Evolutionary conservation across 345 rosid species (phyloP), one percentile per base, ranked within the genome.

Genomic region (Linum trigynum): DNA sequence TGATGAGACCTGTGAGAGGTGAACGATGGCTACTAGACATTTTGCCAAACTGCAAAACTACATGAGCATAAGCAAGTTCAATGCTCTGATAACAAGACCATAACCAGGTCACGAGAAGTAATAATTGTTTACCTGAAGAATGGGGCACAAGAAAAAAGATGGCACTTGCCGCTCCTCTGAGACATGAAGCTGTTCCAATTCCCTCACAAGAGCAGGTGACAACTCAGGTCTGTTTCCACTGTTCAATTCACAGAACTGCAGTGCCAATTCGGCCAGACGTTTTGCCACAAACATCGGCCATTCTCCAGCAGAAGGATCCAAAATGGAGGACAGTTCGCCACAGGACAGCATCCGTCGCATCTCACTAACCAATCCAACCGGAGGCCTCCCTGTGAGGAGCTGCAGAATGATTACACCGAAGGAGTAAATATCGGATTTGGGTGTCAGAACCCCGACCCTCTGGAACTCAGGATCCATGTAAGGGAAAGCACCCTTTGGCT

Each of bases 251-350:
- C 91, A 83, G 69, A 85, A 88, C 36, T 83, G 86, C 71, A 88
- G 73, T 39, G 82, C 85, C 69, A 88, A 71, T 45, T 82, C 84
- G 11, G 45, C 76, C 66, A 85, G 77, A 39, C 74, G 80, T 57
- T 60, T 71, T 35, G 85, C 84, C 37, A 81, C 84, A 58, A 61
- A 74, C 16, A 48, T 63, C 14, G 91, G 87, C 89, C 95, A 85
- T 41, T 82, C 87, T 65, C 90, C 91, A 17, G 89, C 91, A 16
- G 86, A 79, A 40, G 69, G 66, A 82, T 88, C 95, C 79, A 88
- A 73, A 66, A 85, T 39, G 2, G 78, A 76, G 55, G 74, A 69
- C 51, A 81, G 69, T 55, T 79, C 77, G 59, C 86, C 79, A 48
- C 63, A 61, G 3, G 83, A 82, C 7, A 72, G 62, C 15, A 82